Percentiles rank a stretch among this genome's conserved stretches.
Evolutionary conservation across 805 yeast genomes (phyloP).

Genomic region (Lipomyces oligophaga): DNA sequence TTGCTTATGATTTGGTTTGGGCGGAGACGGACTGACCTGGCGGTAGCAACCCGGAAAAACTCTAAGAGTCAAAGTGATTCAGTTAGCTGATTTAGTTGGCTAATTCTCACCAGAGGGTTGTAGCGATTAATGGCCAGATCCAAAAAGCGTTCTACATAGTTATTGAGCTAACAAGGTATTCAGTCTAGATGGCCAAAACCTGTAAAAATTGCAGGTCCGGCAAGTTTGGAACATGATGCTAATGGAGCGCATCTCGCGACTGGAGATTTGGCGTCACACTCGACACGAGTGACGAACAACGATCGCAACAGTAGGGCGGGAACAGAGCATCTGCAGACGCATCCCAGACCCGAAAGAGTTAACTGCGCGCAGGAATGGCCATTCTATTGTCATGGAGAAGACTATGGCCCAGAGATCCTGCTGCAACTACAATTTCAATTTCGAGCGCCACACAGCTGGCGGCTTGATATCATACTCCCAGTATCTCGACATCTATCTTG

Average conservation of each 20-base stretch:
- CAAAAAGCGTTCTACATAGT: slow-evolving; percentile 66
- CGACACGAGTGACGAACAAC: slow-evolving; percentile 60
- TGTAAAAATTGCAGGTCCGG: background rate
- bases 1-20: background rate
- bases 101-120: background rate
- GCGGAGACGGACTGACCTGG: background rate
- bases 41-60: slow-evolving; percentile 45
- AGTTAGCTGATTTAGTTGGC: too few relatives aligned
- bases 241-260: slow-evolving; percentile 45
- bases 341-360: too few relatives aligned
- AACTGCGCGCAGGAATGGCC: slow-evolving; percentile 50
- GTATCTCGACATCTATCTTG: slow-evolving; percentile 22
- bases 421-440: slow-evolving; percentile 91
- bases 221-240: background rate
- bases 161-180: slow-evolving; percentile 54
- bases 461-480: slow-evolving; percentile 23
- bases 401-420: slow-evolving; percentile 51
- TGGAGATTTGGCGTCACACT: slow-evolving; percentile 91
- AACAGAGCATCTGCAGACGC: background rate
- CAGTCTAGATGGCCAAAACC: too few relatives aligned
- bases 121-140: slow-evolving; percentile 37
- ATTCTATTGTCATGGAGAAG: slow-evolving; percentile 62
- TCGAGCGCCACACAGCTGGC: too few relatives aligned
- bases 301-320: slow-evolving; percentile 59
- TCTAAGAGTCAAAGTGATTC: slow-evolving; percentile 53